Conservation (phyloP, 1,284 basidiomycete genomes). For the Leccinum ponderosum region DNA sequence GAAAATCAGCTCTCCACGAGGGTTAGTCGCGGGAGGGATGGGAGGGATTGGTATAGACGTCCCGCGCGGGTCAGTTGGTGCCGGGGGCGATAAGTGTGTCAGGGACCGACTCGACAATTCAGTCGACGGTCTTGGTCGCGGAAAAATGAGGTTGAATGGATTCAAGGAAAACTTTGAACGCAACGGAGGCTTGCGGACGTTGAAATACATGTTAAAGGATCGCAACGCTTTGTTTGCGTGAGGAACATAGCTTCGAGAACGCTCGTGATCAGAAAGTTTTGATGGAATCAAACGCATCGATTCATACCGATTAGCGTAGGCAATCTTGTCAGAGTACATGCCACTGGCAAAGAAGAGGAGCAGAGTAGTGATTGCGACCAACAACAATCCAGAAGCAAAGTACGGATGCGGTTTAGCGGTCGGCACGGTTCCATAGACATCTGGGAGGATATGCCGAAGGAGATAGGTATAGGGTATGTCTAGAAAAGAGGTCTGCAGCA, state of each 20-base stretch:
- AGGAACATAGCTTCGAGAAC: conserved; percentile 79
- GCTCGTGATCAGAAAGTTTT: conserved; percentile 15
- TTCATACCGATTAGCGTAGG: conserved; percentile 89
- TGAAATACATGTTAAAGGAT: conserved; percentile 96
- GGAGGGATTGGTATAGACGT: conserved; percentile 60
- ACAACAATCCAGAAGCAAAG: conserved; percentile 72
- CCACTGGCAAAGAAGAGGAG: conserved; percentile 96
- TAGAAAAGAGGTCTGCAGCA: conserved; percentile 68
- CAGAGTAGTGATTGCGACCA: conserved; percentile 87
- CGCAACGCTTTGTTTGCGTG: conserved; percentile 93
- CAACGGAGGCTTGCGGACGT: conserved; percentile 80
- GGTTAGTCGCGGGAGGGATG: conserved; percentile 88
- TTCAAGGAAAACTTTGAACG: conserved; percentile 62
- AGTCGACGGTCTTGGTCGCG: conserved; percentile 41
- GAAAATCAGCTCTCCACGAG: conserved; percentile 96
- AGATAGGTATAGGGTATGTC: conserved; percentile 60
- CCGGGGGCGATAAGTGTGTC: conserved; percentile 30
- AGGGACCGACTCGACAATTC: conserved; percentile 19
- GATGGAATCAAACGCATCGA: conserved; percentile 10
- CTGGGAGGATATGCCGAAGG: conserved; percentile 51
- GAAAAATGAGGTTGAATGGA: conserved; percentile 65
- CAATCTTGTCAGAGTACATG: conserved; percentile 95
- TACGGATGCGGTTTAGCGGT: conserved; percentile 63
- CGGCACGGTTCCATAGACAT: conserved; percentile 45
- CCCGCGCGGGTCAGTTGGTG: conserved; percentile 32